A percentile compares a stretch with the other conserved stretches of the same genome.
Evolutionary conservation across 2,329 filamentous ascomycete genomes (phyloP).

Genomic region (Dendrostoma leiphaemia): DNA sequence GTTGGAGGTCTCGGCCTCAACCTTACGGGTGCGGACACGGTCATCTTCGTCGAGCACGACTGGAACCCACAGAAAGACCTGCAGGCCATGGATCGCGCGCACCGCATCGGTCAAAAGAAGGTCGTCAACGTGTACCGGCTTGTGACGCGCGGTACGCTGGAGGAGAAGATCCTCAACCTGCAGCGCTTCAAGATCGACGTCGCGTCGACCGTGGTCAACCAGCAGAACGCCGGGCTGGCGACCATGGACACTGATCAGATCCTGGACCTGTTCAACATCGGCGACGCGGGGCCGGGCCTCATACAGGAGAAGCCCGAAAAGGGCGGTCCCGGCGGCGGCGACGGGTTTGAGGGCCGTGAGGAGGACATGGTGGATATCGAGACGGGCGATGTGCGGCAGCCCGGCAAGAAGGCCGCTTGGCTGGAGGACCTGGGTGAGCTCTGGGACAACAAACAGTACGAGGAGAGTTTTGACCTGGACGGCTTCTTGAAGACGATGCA

Average conservation of each 20-base stretch:
- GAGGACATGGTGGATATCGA: constrained; percentile 92
- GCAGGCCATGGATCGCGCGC: constrained; percentile 97
- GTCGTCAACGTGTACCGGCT: constrained; percentile 98
- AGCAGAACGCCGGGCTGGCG: constrained; percentile 90
- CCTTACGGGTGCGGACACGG: constrained; percentile 92
- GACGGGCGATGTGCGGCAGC: constrained; percentile 86
- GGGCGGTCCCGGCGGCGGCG: constrained; percentile 45
- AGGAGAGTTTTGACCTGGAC: constrained; percentile 95
- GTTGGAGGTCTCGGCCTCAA: constrained; percentile 95
- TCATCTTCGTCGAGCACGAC: constrained; percentile 99
- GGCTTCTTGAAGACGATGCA: constrained; percentile 96
- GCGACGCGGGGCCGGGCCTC: constrained; percentile 69
- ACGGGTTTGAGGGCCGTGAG: constrained; percentile 58
- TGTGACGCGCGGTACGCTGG: constrained; percentile 90
- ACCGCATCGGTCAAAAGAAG: constrained; percentile 99
- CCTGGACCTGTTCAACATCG: constrained; percentile 90
- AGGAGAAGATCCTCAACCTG: constrained; percentile 97
- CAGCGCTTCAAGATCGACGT: constrained; percentile 99
- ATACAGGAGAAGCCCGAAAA: constrained; percentile 54
- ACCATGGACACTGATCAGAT: constrained; percentile 99
- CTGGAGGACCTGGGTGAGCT: constrained; percentile 92
- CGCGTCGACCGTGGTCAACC: constrained; percentile 95
- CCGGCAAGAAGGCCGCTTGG: constrained; percentile 90
- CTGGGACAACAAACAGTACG: constrained; percentile 97
- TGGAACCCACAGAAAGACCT: constrained; percentile 99